Percentiles rank a stretch among this genome's conserved stretches.
Evolutionary conservation across 169 alveolate genomes (phyloP).

Genomic region (Plasmodium knowlesi): DNA sequence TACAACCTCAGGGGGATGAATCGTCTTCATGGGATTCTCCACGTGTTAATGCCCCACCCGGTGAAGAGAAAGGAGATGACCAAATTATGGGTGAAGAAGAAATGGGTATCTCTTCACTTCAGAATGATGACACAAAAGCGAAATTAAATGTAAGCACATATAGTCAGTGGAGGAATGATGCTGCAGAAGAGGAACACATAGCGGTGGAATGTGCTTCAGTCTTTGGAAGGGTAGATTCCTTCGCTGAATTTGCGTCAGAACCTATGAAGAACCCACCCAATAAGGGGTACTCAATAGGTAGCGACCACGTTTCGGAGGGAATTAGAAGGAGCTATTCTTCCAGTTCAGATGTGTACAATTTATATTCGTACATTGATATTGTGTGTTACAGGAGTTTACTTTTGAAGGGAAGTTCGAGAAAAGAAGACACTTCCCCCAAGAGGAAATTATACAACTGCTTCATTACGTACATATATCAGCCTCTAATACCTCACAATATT

Average conservation of each 20-base stretch:
- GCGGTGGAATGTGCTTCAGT: neutral
- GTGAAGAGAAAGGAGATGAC: neutral
- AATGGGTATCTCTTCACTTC: neutral
- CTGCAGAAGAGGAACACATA: neutral
- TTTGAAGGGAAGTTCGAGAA: neutral
- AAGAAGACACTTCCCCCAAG: neutral
- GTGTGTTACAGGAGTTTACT: slow-evolving; percentile 40
- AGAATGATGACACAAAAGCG: neutral
- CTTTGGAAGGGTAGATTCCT: neutral
- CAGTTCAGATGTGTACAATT: slow-evolving; percentile 19
- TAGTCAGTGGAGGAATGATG: neutral
- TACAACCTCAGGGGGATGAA: neutral
- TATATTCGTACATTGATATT: slow-evolving; percentile 50
- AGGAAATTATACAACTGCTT: slow-evolving; percentile 45
- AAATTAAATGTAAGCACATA: neutral
- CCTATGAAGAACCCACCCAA: neutral
- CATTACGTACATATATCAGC: slow-evolving; percentile 39
- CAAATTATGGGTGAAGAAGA: neutral
- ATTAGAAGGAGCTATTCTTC: neutral
- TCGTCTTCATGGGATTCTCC: neutral
- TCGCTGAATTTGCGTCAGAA: neutral
- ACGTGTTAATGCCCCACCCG: neutral
- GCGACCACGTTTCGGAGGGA: neutral
- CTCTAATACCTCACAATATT: slow-evolving; percentile 53
- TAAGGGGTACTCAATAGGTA: neutral